Evolutionary conservation across 768 basidiomycete genomes (phyloP).

Genomic region (Auricularia heimuer): DNA sequence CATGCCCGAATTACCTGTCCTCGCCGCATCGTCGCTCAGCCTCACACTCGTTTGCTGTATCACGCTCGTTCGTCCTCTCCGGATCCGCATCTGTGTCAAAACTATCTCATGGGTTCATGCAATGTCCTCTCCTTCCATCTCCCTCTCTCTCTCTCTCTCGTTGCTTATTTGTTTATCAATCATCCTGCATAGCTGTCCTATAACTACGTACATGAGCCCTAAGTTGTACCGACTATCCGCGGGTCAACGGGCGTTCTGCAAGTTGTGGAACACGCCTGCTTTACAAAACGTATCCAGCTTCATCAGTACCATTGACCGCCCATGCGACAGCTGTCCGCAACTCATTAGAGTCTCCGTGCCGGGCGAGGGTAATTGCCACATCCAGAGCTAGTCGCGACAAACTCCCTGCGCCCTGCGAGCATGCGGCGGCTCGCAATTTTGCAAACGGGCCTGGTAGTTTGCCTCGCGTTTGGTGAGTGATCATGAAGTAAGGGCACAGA

Average conservation of each 20-base stretch:
- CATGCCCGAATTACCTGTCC: background rate
- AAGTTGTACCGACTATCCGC: background rate
- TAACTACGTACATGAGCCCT: background rate
- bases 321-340: background rate
- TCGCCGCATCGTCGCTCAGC: background rate
- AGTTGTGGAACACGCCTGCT: background rate
- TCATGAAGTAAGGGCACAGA: constrained; percentile 69
- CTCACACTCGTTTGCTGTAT: constrained; percentile 1
- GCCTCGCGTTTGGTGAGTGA: constrained; percentile 68
- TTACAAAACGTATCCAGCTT: background rate
- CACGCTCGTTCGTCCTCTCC: background rate
- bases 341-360: background rate
- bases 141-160: background rate
- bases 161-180: background rate
- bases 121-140: background rate
- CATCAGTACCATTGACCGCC: background rate
- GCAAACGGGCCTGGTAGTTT: constrained; percentile 40
- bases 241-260: background rate
- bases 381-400: background rate
- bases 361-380: background rate
- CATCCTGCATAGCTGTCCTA: background rate
- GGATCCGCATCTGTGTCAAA: background rate
- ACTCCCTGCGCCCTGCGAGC: background rate
- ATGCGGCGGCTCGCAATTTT: background rate
- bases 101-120: background rate